Evolutionary conservation across 345 rosid species (phyloP).

Genomic region (Mercurialis annua): DNA sequence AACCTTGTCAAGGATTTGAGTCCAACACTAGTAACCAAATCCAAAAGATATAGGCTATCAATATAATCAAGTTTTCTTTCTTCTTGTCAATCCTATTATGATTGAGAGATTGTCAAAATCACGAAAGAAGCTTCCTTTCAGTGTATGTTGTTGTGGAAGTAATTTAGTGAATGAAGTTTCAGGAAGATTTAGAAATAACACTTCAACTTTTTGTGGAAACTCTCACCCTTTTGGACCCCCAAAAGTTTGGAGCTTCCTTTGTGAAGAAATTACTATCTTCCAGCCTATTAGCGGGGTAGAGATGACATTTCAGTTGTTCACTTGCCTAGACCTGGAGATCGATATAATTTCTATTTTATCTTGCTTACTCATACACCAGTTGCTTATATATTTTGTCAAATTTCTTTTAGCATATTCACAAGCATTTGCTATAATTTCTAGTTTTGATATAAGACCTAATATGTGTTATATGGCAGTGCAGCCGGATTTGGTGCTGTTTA

Average conservation of each 20-base stretch:
- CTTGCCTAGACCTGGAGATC: background rate
- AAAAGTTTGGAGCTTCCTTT: background rate
- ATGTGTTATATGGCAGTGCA: constrained; percentile 37
- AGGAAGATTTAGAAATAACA: background rate
- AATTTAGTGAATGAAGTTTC: background rate
- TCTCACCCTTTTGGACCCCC: background rate
- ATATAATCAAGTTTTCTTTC: background rate
- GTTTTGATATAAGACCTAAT: constrained; percentile 9
- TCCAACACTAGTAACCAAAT: background rate
- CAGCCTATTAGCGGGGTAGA: background rate
- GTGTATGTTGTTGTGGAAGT: background rate
- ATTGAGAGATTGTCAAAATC: background rate
- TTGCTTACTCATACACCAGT: background rate
- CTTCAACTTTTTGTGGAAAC: background rate
- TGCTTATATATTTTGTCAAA: background rate
- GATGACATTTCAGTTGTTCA: background rate
- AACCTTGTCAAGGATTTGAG: background rate
- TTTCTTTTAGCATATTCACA: background rate
- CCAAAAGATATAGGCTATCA: background rate
- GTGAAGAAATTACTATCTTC: background rate
- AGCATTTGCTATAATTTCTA: constrained; percentile 1
- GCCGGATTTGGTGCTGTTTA: constrained; percentile 93
- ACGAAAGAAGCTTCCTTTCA: background rate
- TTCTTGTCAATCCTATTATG: background rate
- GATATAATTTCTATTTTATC: background rate